Conservation (phyloP, 2,329 filamentous ascomycete genomes). For the Rosellinia necatrix region DNA sequence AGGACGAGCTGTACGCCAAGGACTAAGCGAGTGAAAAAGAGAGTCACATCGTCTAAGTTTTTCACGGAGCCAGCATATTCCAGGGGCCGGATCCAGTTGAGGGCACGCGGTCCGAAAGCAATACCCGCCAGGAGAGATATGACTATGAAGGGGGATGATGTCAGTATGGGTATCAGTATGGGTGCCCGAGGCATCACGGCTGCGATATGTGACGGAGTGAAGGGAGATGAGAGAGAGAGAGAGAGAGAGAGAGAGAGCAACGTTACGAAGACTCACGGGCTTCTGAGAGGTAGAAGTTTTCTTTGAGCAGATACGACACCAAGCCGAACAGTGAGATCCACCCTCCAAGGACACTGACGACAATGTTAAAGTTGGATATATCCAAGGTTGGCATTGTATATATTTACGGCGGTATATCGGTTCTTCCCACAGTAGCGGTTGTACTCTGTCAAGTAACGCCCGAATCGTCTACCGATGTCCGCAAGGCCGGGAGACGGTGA, state of each 20-base stretch:
- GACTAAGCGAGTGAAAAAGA: constrained; percentile 85
- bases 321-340: constrained; percentile 91
- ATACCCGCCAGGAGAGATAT: constrained; percentile 83
- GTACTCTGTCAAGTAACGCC: constrained; percentile 42
- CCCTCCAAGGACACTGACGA: constrained; percentile 78
- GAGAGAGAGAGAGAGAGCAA: background rate
- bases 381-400: constrained; percentile 57
- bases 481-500: constrained; percentile 39
- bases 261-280: constrained; percentile 63
- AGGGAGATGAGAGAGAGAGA: background rate
- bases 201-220: background rate
- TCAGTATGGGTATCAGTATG: background rate
- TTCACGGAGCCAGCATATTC: constrained; percentile 69
- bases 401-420: constrained; percentile 2
- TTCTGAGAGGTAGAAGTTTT: constrained; percentile 89
- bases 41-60: constrained; percentile 72
- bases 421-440: background rate
- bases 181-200: no score
- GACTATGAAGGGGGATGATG: constrained; percentile 53
- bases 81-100: constrained; percentile 74
- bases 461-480: constrained; percentile 46
- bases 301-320: constrained; percentile 87
- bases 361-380: constrained; percentile 80
- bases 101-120: constrained; percentile 75
- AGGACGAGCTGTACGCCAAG: constrained; percentile 89